Conservation (phyloP, 2,329 filamentous ascomycete species). For the Cryphonectria radicalis region DNA sequence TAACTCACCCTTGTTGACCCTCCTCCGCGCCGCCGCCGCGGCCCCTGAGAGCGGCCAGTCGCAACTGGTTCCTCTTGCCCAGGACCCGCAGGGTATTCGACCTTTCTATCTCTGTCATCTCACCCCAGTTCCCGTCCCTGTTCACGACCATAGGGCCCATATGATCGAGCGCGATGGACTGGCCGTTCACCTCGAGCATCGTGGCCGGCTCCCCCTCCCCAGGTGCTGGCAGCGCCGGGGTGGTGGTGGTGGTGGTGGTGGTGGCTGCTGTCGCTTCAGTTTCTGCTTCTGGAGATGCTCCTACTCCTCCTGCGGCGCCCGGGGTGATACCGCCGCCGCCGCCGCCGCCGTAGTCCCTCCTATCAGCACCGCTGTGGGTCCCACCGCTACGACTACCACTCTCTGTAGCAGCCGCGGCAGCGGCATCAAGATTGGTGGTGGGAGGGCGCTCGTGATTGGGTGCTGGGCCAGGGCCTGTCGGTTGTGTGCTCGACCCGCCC, state of each 20-base stretch:
- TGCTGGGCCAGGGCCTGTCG: not conserved
- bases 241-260: not conserved
- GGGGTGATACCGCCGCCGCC: not conserved
- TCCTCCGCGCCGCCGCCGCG: constrained; percentile 24
- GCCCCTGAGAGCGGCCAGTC: constrained; percentile 59
- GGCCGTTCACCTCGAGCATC: constrained; percentile 41
- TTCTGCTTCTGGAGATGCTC: not conserved
- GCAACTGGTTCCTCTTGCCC: constrained; percentile 68
- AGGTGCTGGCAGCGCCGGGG: constrained; percentile 18
- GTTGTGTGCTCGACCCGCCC: constrained; percentile 20
- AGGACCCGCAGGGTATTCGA: constrained; percentile 69
- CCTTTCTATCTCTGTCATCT: constrained; percentile 71
- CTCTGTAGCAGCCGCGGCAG: constrained; percentile 2
- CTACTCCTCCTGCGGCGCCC: not conserved
- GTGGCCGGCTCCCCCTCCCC: constrained; percentile 9
- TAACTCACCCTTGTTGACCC: constrained; percentile 28
- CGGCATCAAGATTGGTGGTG: not conserved
- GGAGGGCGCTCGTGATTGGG: constrained; percentile 7
- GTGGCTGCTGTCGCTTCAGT: not conserved
- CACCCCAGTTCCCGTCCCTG: constrained; percentile 74
- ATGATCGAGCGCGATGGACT: constrained; percentile 64
- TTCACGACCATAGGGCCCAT: constrained; percentile 77
- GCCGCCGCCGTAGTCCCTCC: not conserved
- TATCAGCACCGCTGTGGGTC: constrained; percentile 14
- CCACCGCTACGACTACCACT: constrained; percentile 3